Percentiles rank a stretch among this genome's conserved stretches.
These are phyloP conservation scores for Aspergillus chevalieri DNA, from an alignment of 2,329 filamentous ascomycete species.

Conservation along the genomic window DNA sequence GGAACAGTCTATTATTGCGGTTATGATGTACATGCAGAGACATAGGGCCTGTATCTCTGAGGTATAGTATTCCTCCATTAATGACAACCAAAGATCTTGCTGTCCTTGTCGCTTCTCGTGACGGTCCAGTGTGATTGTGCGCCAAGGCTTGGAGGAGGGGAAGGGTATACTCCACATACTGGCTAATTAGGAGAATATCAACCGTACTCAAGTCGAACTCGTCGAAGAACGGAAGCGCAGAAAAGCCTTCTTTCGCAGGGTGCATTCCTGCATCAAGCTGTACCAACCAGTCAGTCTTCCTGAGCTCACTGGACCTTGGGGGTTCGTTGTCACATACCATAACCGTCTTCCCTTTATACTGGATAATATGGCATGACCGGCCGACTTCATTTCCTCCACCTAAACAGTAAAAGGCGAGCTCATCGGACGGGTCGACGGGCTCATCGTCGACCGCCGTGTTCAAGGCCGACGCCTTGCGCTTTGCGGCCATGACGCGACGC, in stretches of 20 bases:
- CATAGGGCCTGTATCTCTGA: constrained; percentile 7
- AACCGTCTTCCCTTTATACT: constrained; percentile 98
- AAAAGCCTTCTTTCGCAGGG: constrained; percentile 89
- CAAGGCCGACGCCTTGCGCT: constrained; percentile 79
- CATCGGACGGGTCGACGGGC: constrained; percentile 84
- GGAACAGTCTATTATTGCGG: constrained; percentile 20
- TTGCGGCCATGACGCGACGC: constrained; percentile 67
- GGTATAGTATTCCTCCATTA: constrained; percentile 5
- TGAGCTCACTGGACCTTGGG: not conserved
- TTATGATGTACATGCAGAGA: constrained; percentile 31
- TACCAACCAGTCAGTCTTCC: constrained; percentile 2
- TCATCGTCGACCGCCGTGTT: constrained; percentile 63
- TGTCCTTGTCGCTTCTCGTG: constrained; percentile 3
- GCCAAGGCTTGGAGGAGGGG: constrained; percentile 8
- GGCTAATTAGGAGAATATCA: constrained; percentile 94
- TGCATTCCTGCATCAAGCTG: constrained; percentile 97
- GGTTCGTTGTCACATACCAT: constrained; percentile 60
- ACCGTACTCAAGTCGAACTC: constrained; percentile 97
- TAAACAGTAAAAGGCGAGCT: constrained; percentile 87
- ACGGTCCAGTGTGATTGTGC: constrained; percentile 2
- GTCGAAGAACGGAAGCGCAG: constrained; percentile 92
- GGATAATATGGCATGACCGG: constrained; percentile 92
- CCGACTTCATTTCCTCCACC: constrained; percentile 97
- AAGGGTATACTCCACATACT: constrained; percentile 63
- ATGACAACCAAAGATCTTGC: constrained; percentile 1